Conservation (phyloP, 2,329 filamentous ascomycete species). For the Alternaria ethzedia region DNA sequence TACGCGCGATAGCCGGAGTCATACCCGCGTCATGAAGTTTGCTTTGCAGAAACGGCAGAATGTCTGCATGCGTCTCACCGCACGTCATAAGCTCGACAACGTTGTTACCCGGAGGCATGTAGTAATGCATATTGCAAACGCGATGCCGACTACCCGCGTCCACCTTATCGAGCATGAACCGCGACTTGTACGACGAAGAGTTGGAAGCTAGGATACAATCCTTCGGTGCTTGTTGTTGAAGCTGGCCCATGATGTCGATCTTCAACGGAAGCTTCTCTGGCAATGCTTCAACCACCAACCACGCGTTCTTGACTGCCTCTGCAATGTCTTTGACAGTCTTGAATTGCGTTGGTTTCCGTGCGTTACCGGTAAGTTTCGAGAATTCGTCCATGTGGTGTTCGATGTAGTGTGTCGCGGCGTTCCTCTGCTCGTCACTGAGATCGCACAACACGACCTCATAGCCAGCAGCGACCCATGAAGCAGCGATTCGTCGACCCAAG, state of each 20-base stretch:
- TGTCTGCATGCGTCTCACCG: constrained; percentile 51
- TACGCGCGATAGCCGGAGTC: constrained; percentile 52
- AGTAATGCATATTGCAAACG: constrained; percentile 58
- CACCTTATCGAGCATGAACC: constrained; percentile 56
- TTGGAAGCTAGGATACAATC: constrained; percentile 61
- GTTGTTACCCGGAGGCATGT: constrained; percentile 54
- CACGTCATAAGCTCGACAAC: constrained; percentile 63
- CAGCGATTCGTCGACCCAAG: constrained; percentile 17
- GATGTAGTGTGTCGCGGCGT: constrained; percentile 13
- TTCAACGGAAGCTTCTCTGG: constrained; percentile 60
- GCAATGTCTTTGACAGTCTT: constrained; percentile 45
- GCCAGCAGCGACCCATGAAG: constrained; percentile 15
- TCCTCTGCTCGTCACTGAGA: constrained; percentile 12
- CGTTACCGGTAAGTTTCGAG: neutral
- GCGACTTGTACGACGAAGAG: constrained; percentile 60
- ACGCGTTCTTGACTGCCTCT: constrained; percentile 54
- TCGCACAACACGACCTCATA: constrained; percentile 16
- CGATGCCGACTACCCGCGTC: constrained; percentile 41
- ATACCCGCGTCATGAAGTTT: constrained; percentile 51
- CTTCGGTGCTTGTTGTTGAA: constrained; percentile 51
- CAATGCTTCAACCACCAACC: constrained; percentile 62
- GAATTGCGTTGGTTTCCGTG: constrained; percentile 1
- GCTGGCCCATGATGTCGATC: constrained; percentile 55
- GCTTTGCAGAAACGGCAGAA: constrained; percentile 56
- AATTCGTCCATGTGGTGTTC: constrained; percentile 9